Base-by-base conservation (phyloP, 169 alveolate species). In the Cyclospora cayetanensis region DNA sequence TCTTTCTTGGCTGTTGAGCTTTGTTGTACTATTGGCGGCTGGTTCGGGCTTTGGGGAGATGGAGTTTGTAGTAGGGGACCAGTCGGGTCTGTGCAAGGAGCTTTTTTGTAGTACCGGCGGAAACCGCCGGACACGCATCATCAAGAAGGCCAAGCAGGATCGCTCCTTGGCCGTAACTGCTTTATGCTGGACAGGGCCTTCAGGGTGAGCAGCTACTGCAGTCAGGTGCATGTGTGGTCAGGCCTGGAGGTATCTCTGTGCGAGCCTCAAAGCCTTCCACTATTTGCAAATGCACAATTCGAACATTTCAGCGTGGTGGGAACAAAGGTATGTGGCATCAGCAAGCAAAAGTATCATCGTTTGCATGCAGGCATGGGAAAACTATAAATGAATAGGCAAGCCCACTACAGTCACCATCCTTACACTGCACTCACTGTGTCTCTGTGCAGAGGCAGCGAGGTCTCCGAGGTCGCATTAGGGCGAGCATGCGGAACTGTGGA, bases 51-150 rank as follows among this genome's bases (percentile, higher is more conserved):
- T 77, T 50, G 42, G 88, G 68, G 63, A 18, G 88, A 88, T 88
- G 93, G 93, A 88, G 74, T 72, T 88, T 66, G 60, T 88, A 22
- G 88, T 88, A 18, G 93, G 93, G 35, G 93, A 88, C 53, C 70
- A 70, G 35, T 43, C 93, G 41, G 93, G 93, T 25, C 80, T 88
- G 88, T 77, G 88, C 88, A 77, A 77, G 88, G 88, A 77, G 43
- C 70, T 77, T 25, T 77, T 70, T 7, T 77, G 68, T 29, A 25
- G 42, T 42, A 29, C 88, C 50, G 68, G 35, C 70, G 88, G 50
- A 11, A 50, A 66, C 22, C 88, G 88, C 27, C 88, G 88, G 39
- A 77, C 88, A 34, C 88, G 88, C 88, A 77, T 77, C 60, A 77
- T 77, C 55, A 77, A 77, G 68, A 77, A 27, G 68, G 88, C 88